Conservation (phyloP, 331 rosid species). For the Prunus yedoensis region DNA sequence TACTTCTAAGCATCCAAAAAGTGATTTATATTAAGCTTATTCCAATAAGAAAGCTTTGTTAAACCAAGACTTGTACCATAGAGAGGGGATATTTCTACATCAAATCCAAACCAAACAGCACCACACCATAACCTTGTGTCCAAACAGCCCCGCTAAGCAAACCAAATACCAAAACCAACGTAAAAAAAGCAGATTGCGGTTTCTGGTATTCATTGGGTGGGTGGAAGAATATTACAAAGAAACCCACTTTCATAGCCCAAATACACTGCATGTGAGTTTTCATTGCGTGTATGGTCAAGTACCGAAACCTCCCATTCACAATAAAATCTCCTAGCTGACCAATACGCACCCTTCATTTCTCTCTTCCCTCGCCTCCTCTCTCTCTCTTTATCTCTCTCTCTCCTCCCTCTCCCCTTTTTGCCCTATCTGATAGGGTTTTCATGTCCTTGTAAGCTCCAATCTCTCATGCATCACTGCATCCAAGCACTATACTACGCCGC, state of each 20-base stretch:
- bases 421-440: conserved; percentile 87
- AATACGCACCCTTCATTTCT: conserved; percentile 10
- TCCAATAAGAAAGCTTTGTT: background rate
- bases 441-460: conserved; percentile 15
- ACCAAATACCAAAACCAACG: background rate
- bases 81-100: background rate
- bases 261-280: conserved; percentile 70
- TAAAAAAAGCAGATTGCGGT: conserved; percentile 30
- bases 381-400: background rate
- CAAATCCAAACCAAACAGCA: background rate
- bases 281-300: conserved; percentile 38
- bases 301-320: conserved; percentile 36
- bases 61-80: too few relatives aligned
- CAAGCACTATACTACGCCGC: conserved; percentile 12
- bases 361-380: background rate
- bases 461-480: conserved; percentile 58
- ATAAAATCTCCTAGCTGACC: conserved; percentile 38
- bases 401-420: conserved; percentile 30
- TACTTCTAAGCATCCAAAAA: background rate
- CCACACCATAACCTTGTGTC: background rate
- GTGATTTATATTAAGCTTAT: background rate
- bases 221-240: conserved; percentile 44
- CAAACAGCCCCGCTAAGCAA: conserved; percentile 20
- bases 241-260: conserved; percentile 47
- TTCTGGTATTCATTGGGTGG: conserved; percentile 51